Evolutionary conservation across 805 yeast species (phyloP), one percentile per base, ranked within the genome.

Genomic region (Wickerhamiella bombiphila): DNA sequence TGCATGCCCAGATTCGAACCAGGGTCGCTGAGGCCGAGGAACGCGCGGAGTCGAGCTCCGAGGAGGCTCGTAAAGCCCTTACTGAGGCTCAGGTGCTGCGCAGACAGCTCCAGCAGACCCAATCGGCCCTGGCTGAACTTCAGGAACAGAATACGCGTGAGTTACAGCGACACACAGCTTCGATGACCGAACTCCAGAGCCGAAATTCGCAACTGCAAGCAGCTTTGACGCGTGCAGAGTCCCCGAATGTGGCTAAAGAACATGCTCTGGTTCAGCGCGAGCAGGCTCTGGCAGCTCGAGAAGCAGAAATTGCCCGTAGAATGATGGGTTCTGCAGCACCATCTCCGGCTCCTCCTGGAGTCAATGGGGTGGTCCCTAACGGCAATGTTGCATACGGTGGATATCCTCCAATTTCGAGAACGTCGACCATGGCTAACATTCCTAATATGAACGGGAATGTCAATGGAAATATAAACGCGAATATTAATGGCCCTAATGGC

Each of bases 251-350:
- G 26, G 26, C 26, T 13, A 24, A 24, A 24, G 55, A 52, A 36
- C 46, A 42, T 29, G 45, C 36, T 15, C 28, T 51, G 18, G 35
- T 36, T 11, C 43, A 38, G 24, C 44, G 47, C 21, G 49, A 48
- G 34, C 43, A 39, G 25, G 43, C 42, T 11, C 17, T 44, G n/a
- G 16, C 37, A 1, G 34, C 39, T 7, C 40, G 45, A n/a, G 26
- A 24, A 13, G 26, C 26, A 13, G 26, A 24, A 13, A 9, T 9
- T 24, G 9, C 26, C 9, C 26, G 26, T 24, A 9, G 26, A 9
- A 13, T 24, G n/a, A n/a, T n/a, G n/a, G n/a, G n/a, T n/a, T n/a
- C n/a, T n/a, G n/a, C n/a, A n/a, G n/a, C n/a, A n/a, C n/a, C n/a
- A n/a, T n/a, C n/a, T n/a, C n/a, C n/a, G n/a, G n/a, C n/a, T n/a